A percentile compares a stretch with the other conserved stretches of the same genome.
phyloP scores from a whole-genome alignment of 169 alveolate genomes.

The Eimeria tenella region DNA sequence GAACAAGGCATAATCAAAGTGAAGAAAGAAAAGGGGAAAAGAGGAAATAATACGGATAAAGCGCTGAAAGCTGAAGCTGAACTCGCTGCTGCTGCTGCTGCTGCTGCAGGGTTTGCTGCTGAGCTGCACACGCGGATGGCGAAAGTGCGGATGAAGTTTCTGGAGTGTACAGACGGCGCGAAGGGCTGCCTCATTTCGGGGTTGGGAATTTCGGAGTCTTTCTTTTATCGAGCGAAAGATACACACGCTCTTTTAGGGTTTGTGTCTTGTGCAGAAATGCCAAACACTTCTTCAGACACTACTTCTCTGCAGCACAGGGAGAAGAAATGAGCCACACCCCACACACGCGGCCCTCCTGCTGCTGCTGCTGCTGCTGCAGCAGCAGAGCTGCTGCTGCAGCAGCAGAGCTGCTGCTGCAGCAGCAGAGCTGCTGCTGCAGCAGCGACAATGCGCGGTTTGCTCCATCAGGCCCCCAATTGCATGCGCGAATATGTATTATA shows the following conservation, averaged over 20 bases:
- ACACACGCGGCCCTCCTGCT: too few relatives aligned
- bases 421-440: neutral
- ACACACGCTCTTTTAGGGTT: neutral
- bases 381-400: too few relatives aligned
- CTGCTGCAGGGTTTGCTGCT: neutral
- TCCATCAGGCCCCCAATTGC: too few relatives aligned
- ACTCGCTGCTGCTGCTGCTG: neutral
- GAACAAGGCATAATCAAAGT: neutral
- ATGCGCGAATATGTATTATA: too few relatives aligned
- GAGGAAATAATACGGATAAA: neutral
- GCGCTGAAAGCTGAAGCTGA: slow-evolving; percentile 40
- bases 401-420: neutral
- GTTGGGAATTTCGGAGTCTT: neutral
- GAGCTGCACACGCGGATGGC: too few relatives aligned
- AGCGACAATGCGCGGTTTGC: too few relatives aligned
- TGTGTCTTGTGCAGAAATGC: neutral
- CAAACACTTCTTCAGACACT: too few relatives aligned
- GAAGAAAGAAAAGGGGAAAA: neutral
- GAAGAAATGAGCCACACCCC: neutral
- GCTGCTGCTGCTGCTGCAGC: too few relatives aligned
- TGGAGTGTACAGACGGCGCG: neutral
- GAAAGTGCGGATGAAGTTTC: neutral
- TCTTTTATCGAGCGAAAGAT: neutral
- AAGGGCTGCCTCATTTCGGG: neutral
- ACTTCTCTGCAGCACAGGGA: too few relatives aligned